A percentile compares a stretch with the other conserved stretches of the same genome.
Evolutionary conservation across 208 protist genomes (phyloP).

Genomic region (Wallacemonas sp.): DNA sequence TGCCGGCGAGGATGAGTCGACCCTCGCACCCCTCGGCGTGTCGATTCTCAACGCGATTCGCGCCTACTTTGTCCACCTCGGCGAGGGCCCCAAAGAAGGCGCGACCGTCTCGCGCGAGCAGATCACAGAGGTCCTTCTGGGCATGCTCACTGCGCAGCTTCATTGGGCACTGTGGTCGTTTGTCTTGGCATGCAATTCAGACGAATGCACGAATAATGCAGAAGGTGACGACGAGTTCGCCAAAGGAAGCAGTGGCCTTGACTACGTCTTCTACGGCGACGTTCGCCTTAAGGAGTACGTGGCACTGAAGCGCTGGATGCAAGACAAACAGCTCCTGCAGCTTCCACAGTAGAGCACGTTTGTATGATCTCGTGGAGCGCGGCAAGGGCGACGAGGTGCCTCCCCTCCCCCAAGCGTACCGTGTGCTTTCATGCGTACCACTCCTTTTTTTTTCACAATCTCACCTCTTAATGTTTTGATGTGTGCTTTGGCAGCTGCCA

Average conservation of each 20-base stretch:
- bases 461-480: too few relatives aligned
- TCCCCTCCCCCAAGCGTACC: neutral
- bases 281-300: slow-evolving; percentile 78
- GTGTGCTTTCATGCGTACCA: neutral
- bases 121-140: slow-evolving; percentile 67
- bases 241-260: slow-evolving; percentile 73
- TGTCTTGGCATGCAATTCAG: slow-evolving; percentile 61
- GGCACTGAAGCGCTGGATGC: slow-evolving; percentile 65
- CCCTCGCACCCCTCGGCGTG: slow-evolving; percentile 20
- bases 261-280: slow-evolving; percentile 81
- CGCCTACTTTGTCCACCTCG: slow-evolving; percentile 23
- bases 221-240: slow-evolving; percentile 46
- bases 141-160: slow-evolving; percentile 75
- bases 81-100: neutral
- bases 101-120: slow-evolving; percentile 43
- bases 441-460: too few relatives aligned
- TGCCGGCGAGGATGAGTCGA: neutral
- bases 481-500: too few relatives aligned
- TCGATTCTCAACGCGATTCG: slow-evolving; percentile 28
- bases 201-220: slow-evolving; percentile 50
- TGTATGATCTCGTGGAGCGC: too few relatives aligned
- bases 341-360: neutral
- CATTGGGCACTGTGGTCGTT: slow-evolving; percentile 81
- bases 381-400: too few relatives aligned
- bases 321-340: slow-evolving; percentile 40